Evolutionary conservation across 805 yeast species (phyloP), one percentile per base, ranked within the genome.

Genomic region (Myxozyma kluyveri): DNA sequence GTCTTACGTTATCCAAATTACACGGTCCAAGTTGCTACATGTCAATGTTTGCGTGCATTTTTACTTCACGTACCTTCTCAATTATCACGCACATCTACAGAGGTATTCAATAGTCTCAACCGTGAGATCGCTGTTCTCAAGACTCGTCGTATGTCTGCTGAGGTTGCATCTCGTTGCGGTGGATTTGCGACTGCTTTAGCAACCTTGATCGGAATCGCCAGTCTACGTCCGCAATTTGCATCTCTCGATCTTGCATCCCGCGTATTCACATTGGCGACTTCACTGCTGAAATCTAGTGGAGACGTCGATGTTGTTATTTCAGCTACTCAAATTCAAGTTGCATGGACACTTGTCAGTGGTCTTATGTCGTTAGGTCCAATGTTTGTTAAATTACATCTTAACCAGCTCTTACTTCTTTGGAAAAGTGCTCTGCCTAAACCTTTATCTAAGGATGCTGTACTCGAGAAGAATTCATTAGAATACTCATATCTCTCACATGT

Each of bases 261-360:
- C 48, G 68, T 77, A 3, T 72, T 78, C 44, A 70, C 72, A 0
- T 69, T 76, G 29, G 75, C 79, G 0, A 70, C 75, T 12, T 68
- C 76, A 27, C 68, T 75, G 33, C 63, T 76, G n/a, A 75, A 75
- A 52, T 43, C 61, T 19, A 57, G 58, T 19, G 63, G 57, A 18
- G 62, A 58, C 41, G 64, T 58, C 27, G 64, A 56, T 49, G 64
- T 64, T 23, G 59, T 7, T 39, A 67, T 39, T 48, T 72, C 54
- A 63, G 70, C 65, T 63, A 68, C 59, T 65, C 74, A 60, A 63
- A 72, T 35, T 45, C 77, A 43, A 65, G 77, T 39, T 68, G 87
- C 75, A 37, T 86, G 93, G 91, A 74, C 79, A 14, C 61, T 83
- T 22, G 62, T 86, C 21, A 72, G 75, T 54, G 91, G 91, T 2